Percentiles rank a stretch among this genome's conserved stretches.
phyloP scores from a whole-genome alignment of 176 grass and related monocot genomes.

The Saccharum officinarum region DNA sequence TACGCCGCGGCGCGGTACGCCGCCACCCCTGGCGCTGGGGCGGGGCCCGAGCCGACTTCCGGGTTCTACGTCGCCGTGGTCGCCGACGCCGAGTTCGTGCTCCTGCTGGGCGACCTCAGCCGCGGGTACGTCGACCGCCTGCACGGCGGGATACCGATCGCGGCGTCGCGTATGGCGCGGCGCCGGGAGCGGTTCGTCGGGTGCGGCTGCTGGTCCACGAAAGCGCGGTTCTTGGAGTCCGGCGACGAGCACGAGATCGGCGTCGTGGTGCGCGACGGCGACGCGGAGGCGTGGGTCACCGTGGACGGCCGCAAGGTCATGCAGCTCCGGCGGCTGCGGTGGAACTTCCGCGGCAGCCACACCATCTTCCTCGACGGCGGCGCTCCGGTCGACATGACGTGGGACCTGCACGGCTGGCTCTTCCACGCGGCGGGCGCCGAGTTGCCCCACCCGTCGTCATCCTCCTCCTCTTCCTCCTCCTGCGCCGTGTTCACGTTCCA shows the following conservation, averaged over 20 bases:
- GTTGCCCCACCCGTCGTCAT: neutral
- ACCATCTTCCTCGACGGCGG: conserved; percentile 60
- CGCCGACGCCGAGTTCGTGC: conserved; percentile 72
- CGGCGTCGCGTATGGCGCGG: conserved; percentile 40
- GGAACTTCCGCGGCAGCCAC: conserved; percentile 76
- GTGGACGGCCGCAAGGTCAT: conserved; percentile 61
- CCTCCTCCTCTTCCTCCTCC: conserved; percentile 36
- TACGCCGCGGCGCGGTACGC: conserved; percentile 37
- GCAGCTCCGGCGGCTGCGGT: conserved; percentile 41
- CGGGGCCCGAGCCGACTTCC: conserved; percentile 59
- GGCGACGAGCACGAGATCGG: conserved; percentile 73
- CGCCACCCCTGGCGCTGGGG: neutral
- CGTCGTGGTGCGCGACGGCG: conserved; percentile 56
- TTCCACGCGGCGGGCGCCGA: conserved; percentile 29
- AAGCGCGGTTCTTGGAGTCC: conserved; percentile 51
- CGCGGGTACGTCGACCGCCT: conserved; percentile 56
- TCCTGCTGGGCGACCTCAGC: conserved; percentile 81
- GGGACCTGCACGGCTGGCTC: conserved; percentile 73
- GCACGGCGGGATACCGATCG: conserved; percentile 56
- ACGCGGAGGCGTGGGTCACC: conserved; percentile 49
- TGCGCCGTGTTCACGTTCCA: conserved; percentile 73
- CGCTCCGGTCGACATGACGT: conserved; percentile 63
- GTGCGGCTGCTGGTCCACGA: conserved; percentile 46
- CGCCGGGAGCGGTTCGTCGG: conserved; percentile 70
- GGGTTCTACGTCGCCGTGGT: conserved; percentile 82